phyloP scores from a whole-genome alignment of 768 basidiomycete genomes.

The Termitomyces sp. region DNA sequence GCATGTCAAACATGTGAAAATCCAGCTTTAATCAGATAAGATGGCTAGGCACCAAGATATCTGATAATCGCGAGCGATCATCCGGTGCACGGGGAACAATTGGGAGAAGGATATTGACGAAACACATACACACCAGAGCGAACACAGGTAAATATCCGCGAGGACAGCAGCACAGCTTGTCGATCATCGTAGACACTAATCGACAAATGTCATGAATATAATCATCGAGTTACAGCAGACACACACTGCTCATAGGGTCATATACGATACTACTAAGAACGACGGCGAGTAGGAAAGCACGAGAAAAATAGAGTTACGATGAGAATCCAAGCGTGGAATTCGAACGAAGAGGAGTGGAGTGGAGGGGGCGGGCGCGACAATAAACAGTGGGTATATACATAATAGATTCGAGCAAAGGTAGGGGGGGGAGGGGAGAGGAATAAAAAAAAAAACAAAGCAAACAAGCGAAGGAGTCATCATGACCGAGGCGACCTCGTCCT shows the following conservation, averaged over 20 bases:
- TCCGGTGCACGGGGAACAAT: too few relatives aligned
- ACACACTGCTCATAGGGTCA: slow-evolving; percentile 24
- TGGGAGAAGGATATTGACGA: too few relatives aligned
- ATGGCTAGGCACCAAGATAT: not conserved
- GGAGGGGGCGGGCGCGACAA: slow-evolving; percentile 18
- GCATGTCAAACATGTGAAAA: slow-evolving; percentile 3
- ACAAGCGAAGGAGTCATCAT: slow-evolving; percentile 23
- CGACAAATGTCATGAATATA: slow-evolving; percentile 3
- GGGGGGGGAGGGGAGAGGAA: too few relatives aligned
- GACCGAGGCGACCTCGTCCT: slow-evolving; percentile 56
- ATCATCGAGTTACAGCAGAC: slow-evolving; percentile 20
- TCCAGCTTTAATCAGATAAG: not conserved
- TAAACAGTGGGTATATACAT: slow-evolving; percentile 42
- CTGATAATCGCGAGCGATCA: not conserved
- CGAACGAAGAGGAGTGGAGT: slow-evolving; percentile 23
- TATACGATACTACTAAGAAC: slow-evolving; percentile 23
- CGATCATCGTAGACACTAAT: too few relatives aligned
- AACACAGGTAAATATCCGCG: too few relatives aligned
- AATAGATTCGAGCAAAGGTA: slow-evolving; percentile 30
- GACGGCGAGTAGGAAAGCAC: slow-evolving; percentile 20
- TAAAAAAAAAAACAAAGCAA: slow-evolving; percentile 14
- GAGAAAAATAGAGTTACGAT: slow-evolving; percentile 26
- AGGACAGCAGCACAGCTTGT: too few relatives aligned
- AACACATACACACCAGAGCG: too few relatives aligned
- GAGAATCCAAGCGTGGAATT: slow-evolving; percentile 46